phyloP scores from a whole-genome alignment of 2,329 filamentous ascomycete species.

The Monilinia vaccinii-corymbosi region DNA sequence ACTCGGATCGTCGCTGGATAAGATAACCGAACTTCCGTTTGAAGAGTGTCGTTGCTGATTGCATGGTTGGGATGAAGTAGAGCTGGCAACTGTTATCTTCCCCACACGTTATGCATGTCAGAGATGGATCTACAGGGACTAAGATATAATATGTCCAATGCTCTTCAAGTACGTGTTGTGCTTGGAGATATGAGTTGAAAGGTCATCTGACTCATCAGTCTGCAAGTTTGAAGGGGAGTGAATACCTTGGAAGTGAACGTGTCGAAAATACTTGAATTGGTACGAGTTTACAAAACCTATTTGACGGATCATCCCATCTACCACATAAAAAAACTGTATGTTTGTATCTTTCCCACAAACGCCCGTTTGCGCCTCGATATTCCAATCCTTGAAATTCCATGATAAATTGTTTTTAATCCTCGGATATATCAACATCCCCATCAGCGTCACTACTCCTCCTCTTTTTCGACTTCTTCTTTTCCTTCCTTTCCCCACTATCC shows the following conservation, averaged over 20 bases:
- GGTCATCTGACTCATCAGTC: neutral
- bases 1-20: neutral
- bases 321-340: neutral
- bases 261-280: slow-evolving; percentile 1
- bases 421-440: slow-evolving; percentile 7
- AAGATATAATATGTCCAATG: neutral
- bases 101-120: slow-evolving; percentile 3
- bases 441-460: slow-evolving; percentile 11
- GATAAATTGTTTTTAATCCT: slow-evolving; percentile 2
- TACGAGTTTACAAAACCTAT: neutral
- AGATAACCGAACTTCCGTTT: neutral
- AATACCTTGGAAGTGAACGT: neutral
- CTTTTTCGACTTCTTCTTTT: slow-evolving; percentile 17
- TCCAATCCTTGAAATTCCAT: neutral
- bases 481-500: slow-evolving; percentile 22
- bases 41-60: neutral
- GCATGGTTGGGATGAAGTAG: neutral
- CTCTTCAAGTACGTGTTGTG: neutral
- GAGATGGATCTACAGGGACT: neutral
- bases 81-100: neutral
- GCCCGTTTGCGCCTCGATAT: slow-evolving; percentile 3
- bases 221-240: neutral
- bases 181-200: neutral
- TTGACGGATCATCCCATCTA: neutral
- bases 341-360: slow-evolving; percentile 7